These are phyloP conservation scores for Psilocybe sp. DNA, from an alignment of 768 basidiomycete genomes.

Conservation along the genomic window DNA sequence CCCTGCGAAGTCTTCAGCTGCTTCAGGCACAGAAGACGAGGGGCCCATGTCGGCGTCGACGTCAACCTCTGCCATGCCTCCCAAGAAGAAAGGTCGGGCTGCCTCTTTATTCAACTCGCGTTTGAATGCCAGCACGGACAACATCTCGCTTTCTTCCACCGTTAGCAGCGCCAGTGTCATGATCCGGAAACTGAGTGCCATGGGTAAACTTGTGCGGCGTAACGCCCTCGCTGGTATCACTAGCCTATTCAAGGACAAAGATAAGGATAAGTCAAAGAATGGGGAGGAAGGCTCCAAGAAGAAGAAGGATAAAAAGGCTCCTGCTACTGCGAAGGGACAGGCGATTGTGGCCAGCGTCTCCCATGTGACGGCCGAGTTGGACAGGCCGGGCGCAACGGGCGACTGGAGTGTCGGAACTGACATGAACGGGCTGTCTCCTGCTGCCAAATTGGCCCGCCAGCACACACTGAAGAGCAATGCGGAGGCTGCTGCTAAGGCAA, in stretches of 20 bases:
- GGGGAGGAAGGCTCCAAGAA: conserved; percentile 20
- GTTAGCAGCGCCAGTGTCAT: conserved; percentile 95
- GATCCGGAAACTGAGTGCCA: conserved; percentile 90
- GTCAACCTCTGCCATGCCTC: conserved; percentile 45
- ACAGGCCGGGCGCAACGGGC: conserved; percentile 44
- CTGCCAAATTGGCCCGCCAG: conserved; percentile 85
- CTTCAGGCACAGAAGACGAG: conserved; percentile 36
- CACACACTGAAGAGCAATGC: conserved; percentile 90
- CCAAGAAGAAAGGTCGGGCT: conserved; percentile 71
- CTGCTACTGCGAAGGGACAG: conserved; percentile 51
- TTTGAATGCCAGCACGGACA: conserved; percentile 56
- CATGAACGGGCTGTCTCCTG: conserved; percentile 81
- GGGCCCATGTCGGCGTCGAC: conserved; percentile 41
- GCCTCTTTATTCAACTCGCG: conserved; percentile 79
- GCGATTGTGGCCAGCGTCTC: conserved; percentile 71
- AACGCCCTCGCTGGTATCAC: conserved; percentile 92
- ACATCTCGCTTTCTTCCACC: conserved; percentile 92
- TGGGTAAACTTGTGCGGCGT: conserved; percentile 84
- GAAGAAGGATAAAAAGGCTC: conserved; percentile 46
- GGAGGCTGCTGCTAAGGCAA: conserved; percentile 67
- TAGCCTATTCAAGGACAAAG: conserved; percentile 89
- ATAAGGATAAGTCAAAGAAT: conserved; percentile 42
- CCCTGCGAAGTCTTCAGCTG: conserved; percentile 23
- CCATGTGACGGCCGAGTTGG: conserved; percentile 82
- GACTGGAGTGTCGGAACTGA: conserved; percentile 62